These are phyloP conservation scores for Globisporangium sylvaticum DNA, from an alignment of 352 stramenopile genomes.

Conservation along the genomic window DNA sequence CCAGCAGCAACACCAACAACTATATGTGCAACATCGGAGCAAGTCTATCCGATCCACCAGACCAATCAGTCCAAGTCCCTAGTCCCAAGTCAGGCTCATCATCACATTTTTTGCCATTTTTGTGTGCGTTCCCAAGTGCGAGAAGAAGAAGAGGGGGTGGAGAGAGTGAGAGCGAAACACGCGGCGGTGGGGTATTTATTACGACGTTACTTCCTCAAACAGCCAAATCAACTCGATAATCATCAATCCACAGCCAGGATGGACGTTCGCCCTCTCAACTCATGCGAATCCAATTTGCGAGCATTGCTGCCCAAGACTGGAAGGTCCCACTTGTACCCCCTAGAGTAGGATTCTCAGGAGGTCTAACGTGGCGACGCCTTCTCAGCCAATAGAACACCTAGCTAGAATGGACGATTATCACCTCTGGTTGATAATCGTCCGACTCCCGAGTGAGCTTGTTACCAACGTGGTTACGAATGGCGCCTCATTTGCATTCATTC, in stretches of 20 bases:
- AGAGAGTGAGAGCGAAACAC: not conserved
- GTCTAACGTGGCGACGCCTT: no score
- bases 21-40: not conserved
- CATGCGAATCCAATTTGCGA: no score
- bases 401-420: no score
- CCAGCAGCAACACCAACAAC: not conserved
- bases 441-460: not conserved
- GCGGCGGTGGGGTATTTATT: slow-evolving; percentile 1
- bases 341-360: no score
- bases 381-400: no score
- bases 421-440: not conserved
- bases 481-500: not conserved
- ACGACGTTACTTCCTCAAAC: not conserved
- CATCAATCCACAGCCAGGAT: not conserved
- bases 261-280: not conserved
- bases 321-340: no score
- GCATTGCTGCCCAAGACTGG: no score
- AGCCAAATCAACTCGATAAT: not conserved
- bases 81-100: not conserved
- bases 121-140: slow-evolving; percentile 1
- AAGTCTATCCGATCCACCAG: not conserved
- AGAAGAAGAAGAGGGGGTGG: not conserved
- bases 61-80: not conserved
- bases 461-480: not conserved
- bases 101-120: slow-evolving; percentile 3